A percentile compares a stretch with the other conserved stretches of the same genome.
phyloP scores from a whole-genome alignment of 2,329 filamentous ascomycete genomes.

The Arthrobotrys entomopaga region DNA sequence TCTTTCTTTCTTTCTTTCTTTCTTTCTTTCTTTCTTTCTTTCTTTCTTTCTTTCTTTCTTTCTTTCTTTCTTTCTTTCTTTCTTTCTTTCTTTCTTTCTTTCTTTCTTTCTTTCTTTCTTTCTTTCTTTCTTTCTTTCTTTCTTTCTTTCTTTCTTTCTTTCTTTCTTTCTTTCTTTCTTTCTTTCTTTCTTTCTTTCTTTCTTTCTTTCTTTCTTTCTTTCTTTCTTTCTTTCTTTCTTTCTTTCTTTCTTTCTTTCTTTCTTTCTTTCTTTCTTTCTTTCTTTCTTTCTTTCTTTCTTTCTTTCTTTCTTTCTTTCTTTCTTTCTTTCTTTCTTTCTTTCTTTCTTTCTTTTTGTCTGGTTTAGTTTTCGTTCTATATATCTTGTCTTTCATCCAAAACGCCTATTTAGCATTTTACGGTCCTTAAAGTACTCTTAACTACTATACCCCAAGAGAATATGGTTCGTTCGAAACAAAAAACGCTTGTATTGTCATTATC shows the following conservation, averaged over 20 bases:
- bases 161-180: constrained; percentile 35
- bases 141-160: constrained; percentile 35
- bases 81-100: constrained; percentile 35
- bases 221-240: constrained; percentile 35
- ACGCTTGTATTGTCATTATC: constrained; percentile 11
- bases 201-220: constrained; percentile 27
- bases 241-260: constrained; percentile 35
- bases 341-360: constrained; percentile 17
- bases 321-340: constrained; percentile 35
- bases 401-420: constrained; percentile 11
- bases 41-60: constrained; percentile 27
- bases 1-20: constrained; percentile 35
- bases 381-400: too few species aligned
- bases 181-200: constrained; percentile 31
- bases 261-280: constrained; percentile 31
- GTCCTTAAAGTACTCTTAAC: not conserved
- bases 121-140: constrained; percentile 27
- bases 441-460: constrained; percentile 29
- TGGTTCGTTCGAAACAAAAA: constrained; percentile 27
- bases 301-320: constrained; percentile 35
- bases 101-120: constrained; percentile 31
- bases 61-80: constrained; percentile 35
- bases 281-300: constrained; percentile 27
- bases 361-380: too few species aligned
- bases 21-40: constrained; percentile 31